phyloP scores from a whole-genome alignment of 163 green algal species.

The Scenedesmus sp. region DNA sequence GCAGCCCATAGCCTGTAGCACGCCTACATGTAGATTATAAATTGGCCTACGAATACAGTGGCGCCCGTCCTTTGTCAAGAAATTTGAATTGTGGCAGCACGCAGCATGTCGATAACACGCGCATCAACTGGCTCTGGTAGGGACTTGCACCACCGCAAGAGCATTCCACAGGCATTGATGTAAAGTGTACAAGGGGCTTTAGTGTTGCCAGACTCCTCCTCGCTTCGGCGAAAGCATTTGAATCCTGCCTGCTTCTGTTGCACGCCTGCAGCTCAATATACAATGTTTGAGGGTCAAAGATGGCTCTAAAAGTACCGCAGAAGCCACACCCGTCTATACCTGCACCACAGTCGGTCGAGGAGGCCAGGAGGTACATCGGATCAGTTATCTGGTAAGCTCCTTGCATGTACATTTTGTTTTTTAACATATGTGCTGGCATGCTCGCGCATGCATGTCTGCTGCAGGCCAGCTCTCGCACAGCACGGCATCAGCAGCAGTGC shows the following conservation, averaged over 20 bases:
- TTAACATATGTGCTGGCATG: background rate
- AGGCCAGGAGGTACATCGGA: background rate
- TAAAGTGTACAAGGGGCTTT: background rate
- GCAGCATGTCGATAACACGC: background rate
- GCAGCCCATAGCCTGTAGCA: too few relatives aligned
- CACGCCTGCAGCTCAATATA: background rate
- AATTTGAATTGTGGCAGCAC: background rate
- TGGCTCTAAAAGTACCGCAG: background rate
- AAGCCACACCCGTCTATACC: background rate
- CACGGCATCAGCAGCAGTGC: background rate
- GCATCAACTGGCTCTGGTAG: background rate
- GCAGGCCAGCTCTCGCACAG: background rate
- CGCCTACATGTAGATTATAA: too few relatives aligned
- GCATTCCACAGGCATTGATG: background rate
- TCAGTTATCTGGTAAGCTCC: background rate
- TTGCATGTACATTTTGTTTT: background rate
- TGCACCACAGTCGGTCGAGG: background rate
- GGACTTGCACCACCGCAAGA: background rate
- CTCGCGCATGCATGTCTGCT: background rate
- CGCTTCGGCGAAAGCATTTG: background rate
- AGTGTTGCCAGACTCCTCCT: background rate
- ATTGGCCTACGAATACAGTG: too few relatives aligned
- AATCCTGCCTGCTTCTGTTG: background rate
- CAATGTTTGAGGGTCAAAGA: background rate
- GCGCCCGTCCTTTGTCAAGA: background rate